Evolutionary conservation across 371 early-diverging fungal species (phyloP).

Genomic region (Lichtheimia hyalospora): DNA sequence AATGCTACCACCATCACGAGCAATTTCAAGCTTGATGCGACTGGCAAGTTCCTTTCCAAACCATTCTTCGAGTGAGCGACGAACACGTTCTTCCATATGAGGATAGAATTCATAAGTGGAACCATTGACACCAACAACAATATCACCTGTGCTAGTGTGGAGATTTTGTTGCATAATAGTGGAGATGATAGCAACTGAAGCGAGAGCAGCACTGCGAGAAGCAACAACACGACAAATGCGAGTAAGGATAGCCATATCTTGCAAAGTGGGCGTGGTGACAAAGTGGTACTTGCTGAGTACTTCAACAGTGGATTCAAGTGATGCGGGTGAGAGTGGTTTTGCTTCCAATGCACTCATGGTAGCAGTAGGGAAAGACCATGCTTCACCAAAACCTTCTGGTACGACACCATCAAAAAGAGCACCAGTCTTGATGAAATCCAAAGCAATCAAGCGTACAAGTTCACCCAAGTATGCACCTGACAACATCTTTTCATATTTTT

Average conservation of each 20-base stretch:
- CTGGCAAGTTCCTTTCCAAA: constrained; percentile 27
- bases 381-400: constrained; percentile 54
- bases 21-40: constrained; percentile 36
- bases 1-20: constrained; percentile 47
- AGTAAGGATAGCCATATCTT: constrained; percentile 36
- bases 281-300: constrained; percentile 13
- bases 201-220: constrained; percentile 32
- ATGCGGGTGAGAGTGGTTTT: constrained; percentile 4
- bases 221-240: constrained; percentile 31
- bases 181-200: constrained; percentile 31
- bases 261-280: constrained; percentile 22
- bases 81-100: constrained; percentile 38
- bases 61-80: constrained; percentile 29
- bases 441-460: constrained; percentile 67
- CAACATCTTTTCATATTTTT: constrained; percentile 89
- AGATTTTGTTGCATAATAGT: constrained; percentile 34
- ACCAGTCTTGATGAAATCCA: constrained; percentile 71
- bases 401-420: constrained; percentile 65
- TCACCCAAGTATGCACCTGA: constrained; percentile 93
- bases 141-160: constrained; percentile 10
- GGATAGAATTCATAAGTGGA: constrained; percentile 47
- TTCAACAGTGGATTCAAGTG: constrained; percentile 8
- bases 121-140: constrained; percentile 37
- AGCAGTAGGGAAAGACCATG: constrained; percentile 73
- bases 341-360: constrained; percentile 60